These are phyloP conservation scores for Penicillium crystallinum DNA, from an alignment of 495 filamentous ascomycete genomes.

Conservation along the genomic window DNA sequence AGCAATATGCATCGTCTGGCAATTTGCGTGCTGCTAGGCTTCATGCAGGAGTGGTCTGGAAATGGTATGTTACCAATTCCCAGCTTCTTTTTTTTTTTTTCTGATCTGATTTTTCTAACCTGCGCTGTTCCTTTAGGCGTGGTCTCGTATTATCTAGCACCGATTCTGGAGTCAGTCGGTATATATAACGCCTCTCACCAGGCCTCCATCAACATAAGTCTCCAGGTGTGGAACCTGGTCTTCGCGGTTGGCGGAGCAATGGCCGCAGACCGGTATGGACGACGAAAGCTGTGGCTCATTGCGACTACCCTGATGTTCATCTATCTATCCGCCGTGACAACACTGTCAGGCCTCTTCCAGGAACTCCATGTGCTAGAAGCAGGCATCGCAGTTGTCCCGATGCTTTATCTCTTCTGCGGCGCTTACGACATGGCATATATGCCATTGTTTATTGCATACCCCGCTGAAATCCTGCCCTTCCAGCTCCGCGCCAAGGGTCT, in stretches of 20 bases:
- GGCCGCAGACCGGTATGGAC: constrained; percentile 52
- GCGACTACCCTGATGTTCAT: constrained; percentile 53
- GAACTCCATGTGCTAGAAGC: constrained; percentile 37
- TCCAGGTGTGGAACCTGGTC: constrained; percentile 25
- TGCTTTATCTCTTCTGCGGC: constrained; percentile 55
- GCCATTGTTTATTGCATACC: constrained; percentile 57
- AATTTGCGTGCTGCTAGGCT: constrained; percentile 54
- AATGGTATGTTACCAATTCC: no score
- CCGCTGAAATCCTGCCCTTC: constrained; percentile 61
- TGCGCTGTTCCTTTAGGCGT: constrained; percentile 29
- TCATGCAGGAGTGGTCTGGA: constrained; percentile 60
- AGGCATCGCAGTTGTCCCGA: constrained; percentile 52
- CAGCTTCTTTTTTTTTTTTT: no score
- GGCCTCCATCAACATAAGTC: constrained; percentile 30
- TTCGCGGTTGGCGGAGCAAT: constrained; percentile 45
- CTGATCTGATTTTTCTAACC: no score
- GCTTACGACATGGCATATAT: constrained; percentile 58
- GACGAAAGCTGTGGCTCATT: constrained; percentile 51
- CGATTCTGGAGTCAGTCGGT: constrained; percentile 53
- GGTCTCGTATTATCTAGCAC: constrained; percentile 56
- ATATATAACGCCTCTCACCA: constrained; percentile 43
- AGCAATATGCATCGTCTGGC: constrained; percentile 60
- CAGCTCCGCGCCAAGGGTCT: constrained; percentile 64
- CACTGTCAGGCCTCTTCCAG: constrained; percentile 50
- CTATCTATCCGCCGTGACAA: constrained; percentile 50